phyloP scores from a whole-genome alignment of 495 filamentous ascomycete species.

The Aspergillus ellipticus region DNA sequence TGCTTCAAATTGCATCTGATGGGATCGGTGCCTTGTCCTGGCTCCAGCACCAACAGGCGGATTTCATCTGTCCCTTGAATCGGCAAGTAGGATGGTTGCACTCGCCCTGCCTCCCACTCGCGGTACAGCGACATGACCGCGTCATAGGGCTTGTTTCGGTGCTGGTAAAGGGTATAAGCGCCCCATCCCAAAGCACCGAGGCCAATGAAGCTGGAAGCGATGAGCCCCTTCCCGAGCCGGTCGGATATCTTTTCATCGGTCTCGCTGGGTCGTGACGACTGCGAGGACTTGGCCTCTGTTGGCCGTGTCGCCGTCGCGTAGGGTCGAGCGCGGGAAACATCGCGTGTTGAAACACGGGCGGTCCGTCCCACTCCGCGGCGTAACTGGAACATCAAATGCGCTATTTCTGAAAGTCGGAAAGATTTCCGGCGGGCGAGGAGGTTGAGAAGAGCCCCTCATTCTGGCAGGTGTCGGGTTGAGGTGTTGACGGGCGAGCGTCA shows the following conservation, averaged over 20 bases:
- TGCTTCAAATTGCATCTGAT: not conserved
- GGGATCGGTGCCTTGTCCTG: not conserved
- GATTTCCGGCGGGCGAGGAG: too few relatives aligned
- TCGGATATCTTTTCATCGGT: not conserved
- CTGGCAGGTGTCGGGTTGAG: too few relatives aligned
- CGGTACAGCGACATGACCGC: not conserved
- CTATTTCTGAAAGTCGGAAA: too few relatives aligned
- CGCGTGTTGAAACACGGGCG: not conserved
- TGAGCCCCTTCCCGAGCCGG: not conserved
- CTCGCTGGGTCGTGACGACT: not conserved
- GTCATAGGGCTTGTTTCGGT: not conserved
- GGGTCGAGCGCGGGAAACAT: not conserved
- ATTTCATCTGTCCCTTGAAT: not conserved
- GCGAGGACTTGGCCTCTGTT: not conserved
- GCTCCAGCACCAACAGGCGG: conserved; percentile 1
- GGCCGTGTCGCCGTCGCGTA: not conserved
- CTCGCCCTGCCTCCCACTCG: not conserved
- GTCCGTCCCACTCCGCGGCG: not conserved
- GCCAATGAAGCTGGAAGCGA: not conserved
- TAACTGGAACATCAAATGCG: not conserved
- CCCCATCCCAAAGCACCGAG: not conserved
- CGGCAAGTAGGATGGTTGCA: not conserved
- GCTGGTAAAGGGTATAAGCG: not conserved
- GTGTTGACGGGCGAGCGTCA: too few relatives aligned
- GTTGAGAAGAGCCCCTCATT: too few relatives aligned